Evolutionary conservation across 2,329 filamentous ascomycete genomes (phyloP), one percentile per base, ranked within the genome.

Genomic region (Colletotrichum limetticola): DNA sequence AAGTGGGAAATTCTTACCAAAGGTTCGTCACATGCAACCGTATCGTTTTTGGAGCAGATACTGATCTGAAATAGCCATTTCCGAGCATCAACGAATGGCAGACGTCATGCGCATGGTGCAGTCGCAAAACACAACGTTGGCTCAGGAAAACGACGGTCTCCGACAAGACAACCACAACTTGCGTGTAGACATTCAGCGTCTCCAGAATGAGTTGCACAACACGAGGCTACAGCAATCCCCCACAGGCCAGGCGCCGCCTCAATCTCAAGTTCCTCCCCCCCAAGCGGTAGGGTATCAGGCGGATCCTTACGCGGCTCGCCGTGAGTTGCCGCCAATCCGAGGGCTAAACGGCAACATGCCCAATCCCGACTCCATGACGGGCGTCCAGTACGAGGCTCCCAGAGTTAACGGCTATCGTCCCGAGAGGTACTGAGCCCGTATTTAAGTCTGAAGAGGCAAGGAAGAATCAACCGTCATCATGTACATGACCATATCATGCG

Each of bases 1-100:
- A 97, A 97, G 78, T 97, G 94, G 94, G 94, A 97, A 78, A 95
- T 96, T 61, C 80, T 97, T 19, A 95, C 93, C 3, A 96, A 96
- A 86, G 93, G 94, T 95, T 84, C 74, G 88, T 80, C 5, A 2
- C 5, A 42, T n/a, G 35, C 11, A 28, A 22, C 8, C n/a, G 22
- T 14, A 19, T 11, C 2, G 22, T 6, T 22, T 22, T 4, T 19
- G 5, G 11, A 56, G 19, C 37, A 5, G 14, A 32, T 12, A 19
- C 57, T 78, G 37, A 42, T 76, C 66, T 14, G 1, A 30, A n/a
- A 42, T 74, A 91, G 90, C 90, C 22, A 92, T 92, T 71, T 84
- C 87, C 26, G 90, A 92, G 76, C 89, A 92, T 75, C 87, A 90
- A 76, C 85, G 88, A 58, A 88, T 90, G 70, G 79, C 78, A 32